Base-by-base conservation (phyloP, 176 grass and related monocot species). In the Poa pratensis region DNA sequence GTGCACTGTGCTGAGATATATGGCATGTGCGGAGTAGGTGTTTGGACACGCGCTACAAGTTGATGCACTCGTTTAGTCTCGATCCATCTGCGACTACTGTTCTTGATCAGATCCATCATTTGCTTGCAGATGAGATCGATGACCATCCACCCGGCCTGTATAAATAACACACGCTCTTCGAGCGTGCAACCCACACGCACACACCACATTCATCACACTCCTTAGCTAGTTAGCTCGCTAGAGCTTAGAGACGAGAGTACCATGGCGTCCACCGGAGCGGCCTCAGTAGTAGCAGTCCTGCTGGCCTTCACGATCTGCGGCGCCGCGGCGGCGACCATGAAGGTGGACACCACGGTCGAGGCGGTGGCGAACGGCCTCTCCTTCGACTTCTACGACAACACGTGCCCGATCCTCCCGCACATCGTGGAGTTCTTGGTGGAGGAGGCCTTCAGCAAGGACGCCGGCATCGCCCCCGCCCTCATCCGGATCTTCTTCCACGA, bases 401-500 rank as follows among this genome's bases (percentile, higher is more conserved):
- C 76, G 11, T 92, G 91, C 84, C 84, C 87, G 8, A 5, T 15
- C 20, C 54, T 79, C 5, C 76, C 87, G 84, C 32, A 6, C 81
- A 87, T 89, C 71, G 80, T 89, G 34, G 43, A 72, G 37, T 55
- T 15, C 68, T 7, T 77, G 11, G 79, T 92, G 23, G 2, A 4
- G 5, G 60, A 67, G 23, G 84, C 68, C 0, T 77, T 92, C 81
- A 24, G 37, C 2, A 67, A 65, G 12, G 87, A 92, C 64, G 28
- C 58, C 6, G 87, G 87, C 63, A 69, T 92, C 71, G 87, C 87
- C 39, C 84, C 85, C 27, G 91, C 87, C 0, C 76, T 92, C 72
- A 53, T 92, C 70, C 91, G 91, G 34, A 80, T 92, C 84, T 63
- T 87, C 46, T 89, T 89, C 70, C 91, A 92, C 69, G 91, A 92